phyloP scores from a whole-genome alignment of 495 filamentous ascomycete species.

The Tuber melanosporum region DNA sequence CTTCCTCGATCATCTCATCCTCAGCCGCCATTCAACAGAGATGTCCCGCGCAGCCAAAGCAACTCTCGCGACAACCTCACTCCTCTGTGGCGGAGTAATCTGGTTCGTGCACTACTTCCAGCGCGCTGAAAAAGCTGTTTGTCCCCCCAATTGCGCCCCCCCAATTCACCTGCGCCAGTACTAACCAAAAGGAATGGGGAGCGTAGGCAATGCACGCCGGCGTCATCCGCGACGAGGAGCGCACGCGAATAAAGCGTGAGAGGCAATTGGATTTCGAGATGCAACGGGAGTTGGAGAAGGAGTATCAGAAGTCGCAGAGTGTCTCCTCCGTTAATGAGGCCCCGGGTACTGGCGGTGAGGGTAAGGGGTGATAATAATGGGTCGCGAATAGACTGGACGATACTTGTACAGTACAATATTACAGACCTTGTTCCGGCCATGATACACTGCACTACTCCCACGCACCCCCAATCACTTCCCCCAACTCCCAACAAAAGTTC shows the following conservation, averaged over 20 bases:
- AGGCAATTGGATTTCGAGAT: slow-evolving; percentile 89
- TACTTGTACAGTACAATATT: neutral
- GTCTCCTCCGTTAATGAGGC: slow-evolving; percentile 45
- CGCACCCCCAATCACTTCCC: neutral
- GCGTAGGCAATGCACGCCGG: slow-evolving; percentile 88
- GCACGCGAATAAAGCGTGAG: slow-evolving; percentile 79
- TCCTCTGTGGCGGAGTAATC: slow-evolving; percentile 69
- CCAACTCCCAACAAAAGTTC: neutral
- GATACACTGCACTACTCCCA: neutral
- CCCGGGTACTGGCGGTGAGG: slow-evolving; percentile 10
- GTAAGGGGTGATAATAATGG: neutral
- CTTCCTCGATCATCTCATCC: slow-evolving; percentile 1
- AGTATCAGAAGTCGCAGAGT: slow-evolving; percentile 81
- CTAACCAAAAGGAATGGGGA: slow-evolving; percentile 21
- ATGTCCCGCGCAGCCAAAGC: slow-evolving; percentile 90
- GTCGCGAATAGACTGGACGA: neutral
- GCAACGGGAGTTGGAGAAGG: slow-evolving; percentile 75
- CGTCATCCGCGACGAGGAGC: slow-evolving; percentile 90
- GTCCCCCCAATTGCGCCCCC: slow-evolving; percentile 29
- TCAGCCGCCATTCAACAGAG: slow-evolving; percentile 22
- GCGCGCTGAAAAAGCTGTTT: slow-evolving; percentile 74
- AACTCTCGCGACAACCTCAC: slow-evolving; percentile 69
- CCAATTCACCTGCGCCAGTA: slow-evolving; percentile 2
- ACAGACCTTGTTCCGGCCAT: neutral
- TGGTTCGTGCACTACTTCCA: slow-evolving; percentile 85